Evolutionary conservation across 108 stramenopile genomes (phyloP).

Genomic region (Nitzschia putrida): DNA sequence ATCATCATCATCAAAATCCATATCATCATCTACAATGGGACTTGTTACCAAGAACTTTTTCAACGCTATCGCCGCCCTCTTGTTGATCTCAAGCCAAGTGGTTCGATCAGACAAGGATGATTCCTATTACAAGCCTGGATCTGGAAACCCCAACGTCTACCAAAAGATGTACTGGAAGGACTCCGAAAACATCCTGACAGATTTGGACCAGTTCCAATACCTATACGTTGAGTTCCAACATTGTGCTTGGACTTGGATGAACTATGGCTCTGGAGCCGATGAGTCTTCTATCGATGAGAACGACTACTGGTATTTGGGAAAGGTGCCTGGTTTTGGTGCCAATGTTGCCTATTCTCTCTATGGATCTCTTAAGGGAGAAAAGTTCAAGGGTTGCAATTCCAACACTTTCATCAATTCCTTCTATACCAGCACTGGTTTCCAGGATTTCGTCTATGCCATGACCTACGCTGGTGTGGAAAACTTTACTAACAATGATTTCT

Average conservation of each 20-base stretch:
- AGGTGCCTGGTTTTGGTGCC: constrained; percentile 48
- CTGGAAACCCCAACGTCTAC: constrained; percentile 42
- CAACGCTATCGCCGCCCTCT: background rate
- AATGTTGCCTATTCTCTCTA: constrained; percentile 65
- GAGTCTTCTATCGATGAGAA: constrained; percentile 32
- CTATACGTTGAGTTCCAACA: constrained; percentile 49
- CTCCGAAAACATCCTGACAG: constrained; percentile 48
- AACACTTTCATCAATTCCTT: constrained; percentile 64
- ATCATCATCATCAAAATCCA: too few relatives aligned
- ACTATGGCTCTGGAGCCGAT: constrained; percentile 31
- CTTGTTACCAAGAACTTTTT: too few relatives aligned
- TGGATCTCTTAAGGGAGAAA: constrained; percentile 44
- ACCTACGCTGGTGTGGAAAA: constrained; percentile 28
- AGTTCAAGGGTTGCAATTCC: constrained; percentile 25
- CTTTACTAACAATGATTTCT: constrained; percentile 17
- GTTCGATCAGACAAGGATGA: constrained; percentile 38
- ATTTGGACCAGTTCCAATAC: constrained; percentile 42
- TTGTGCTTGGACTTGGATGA: constrained; percentile 46
- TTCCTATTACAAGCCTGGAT: constrained; percentile 39
- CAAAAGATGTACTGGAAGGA: constrained; percentile 52
- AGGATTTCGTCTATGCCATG: constrained; percentile 30
- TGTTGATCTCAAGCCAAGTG: background rate
- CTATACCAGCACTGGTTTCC: constrained; percentile 50
- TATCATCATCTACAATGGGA: too few relatives aligned
- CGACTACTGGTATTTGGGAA: constrained; percentile 59